Evolutionary conservation across 352 stramenopile genomes (phyloP).

Genomic region (Saprolegnia diclina): DNA sequence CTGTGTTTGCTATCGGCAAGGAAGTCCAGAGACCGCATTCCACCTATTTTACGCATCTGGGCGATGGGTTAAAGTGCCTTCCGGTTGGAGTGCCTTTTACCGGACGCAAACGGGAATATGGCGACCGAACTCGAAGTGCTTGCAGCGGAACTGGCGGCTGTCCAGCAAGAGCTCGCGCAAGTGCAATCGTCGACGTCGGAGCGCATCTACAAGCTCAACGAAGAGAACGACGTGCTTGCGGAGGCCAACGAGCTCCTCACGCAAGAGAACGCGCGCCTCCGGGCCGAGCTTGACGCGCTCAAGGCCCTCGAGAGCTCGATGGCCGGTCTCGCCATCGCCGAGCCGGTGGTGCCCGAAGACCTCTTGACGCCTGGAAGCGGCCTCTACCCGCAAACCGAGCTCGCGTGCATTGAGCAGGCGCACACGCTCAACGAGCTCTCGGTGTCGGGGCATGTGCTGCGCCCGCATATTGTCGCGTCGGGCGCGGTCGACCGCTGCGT

Average conservation of each 20-base stretch:
- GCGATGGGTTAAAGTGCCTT: not conserved
- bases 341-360: constrained; percentile 56
- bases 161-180: constrained; percentile 49
- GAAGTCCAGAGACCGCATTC: no score
- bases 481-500: constrained; percentile 73
- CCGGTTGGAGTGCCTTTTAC: not conserved
- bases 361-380: constrained; percentile 50
- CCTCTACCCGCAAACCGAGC: constrained; percentile 29
- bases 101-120: not conserved
- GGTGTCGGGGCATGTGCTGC: constrained; percentile 41
- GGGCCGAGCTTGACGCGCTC: constrained; percentile 31
- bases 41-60: no score
- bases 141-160: constrained; percentile 35
- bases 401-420: constrained; percentile 40
- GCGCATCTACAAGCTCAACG: constrained; percentile 50
- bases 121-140: constrained; percentile 34
- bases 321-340: not conserved
- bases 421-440: constrained; percentile 68
- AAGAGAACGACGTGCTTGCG: constrained; percentile 69
- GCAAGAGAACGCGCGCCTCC: constrained; percentile 42
- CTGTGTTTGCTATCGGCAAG: no score
- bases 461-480: constrained; percentile 42
- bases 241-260: constrained; percentile 65
- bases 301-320: constrained; percentile 28
- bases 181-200: constrained; percentile 34